Evolutionary conservation across 495 filamentous ascomycete species (phyloP), one percentile per base, ranked within the genome.

Genomic region (Penicillium paxilli): DNA sequence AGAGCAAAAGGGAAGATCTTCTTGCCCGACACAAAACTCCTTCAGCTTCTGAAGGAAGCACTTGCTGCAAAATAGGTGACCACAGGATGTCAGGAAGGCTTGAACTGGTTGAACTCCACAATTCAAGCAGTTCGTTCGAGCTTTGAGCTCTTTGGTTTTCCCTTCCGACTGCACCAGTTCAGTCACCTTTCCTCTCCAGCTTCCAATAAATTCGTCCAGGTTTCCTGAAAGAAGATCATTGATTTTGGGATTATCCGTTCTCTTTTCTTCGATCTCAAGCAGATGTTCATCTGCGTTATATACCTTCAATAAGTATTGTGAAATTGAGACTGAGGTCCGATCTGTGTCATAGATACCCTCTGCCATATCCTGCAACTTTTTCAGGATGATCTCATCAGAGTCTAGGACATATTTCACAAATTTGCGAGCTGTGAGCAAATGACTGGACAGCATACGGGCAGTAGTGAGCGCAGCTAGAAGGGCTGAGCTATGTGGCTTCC

Each of bases 371-470:
- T 60, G 22, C 10, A 80, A 46, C 16, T 63, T 62, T 17, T 64
- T 53, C 24, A 79, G 63, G 24, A 80, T 66, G 16, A 75, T 67
- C 0, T 63, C 46, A 6, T 75, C 63, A 9, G 10, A 12, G 4
- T 32, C 14, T 25, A 84, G 64, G 0, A 78, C 44, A 4, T 76
- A 57, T 25, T 74, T 63, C 12, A 87, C 63, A 0, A 72, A 62
- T 1, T 64, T 56, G 38, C 85, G 78, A 0, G 79, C 59, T 28
- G 78, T 65, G 8, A 86, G 74, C 0, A 74, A 58, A 54, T 86
- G 83, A 7, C 69, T 72, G 3, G 70, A 73, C 26, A 82, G 66
- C 70, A 84, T 81, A n/a, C n/a, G n/a, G n/a, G n/a, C n/a, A n/a
- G n/a, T n/a, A n/a, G n/a, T n/a, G n/a, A n/a, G 2, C 84, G 73